Percentiles rank a stretch among this genome's conserved stretches.
Evolutionary conservation across 805 yeast species (phyloP).

Genomic region (Komagataella phaffii): DNA sequence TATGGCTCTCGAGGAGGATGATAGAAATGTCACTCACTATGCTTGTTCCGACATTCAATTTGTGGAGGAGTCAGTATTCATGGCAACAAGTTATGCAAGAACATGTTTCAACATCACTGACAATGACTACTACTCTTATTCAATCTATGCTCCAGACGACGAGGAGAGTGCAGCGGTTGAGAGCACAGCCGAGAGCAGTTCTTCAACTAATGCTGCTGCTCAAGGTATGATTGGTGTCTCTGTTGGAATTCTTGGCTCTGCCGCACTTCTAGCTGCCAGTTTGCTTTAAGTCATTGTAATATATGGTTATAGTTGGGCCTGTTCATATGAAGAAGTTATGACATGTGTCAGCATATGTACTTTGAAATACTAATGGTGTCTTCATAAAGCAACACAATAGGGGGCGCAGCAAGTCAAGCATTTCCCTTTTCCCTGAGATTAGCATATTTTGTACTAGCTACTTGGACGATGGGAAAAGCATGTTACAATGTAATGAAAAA

Average conservation of each 20-base stretch:
- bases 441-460: no score
- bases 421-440: no score
- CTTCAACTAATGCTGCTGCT: neutral
- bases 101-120: conserved; percentile 29
- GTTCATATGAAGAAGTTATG: neutral
- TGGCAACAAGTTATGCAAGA: conserved; percentile 18
- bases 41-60: conserved; percentile 31
- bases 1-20: conserved; percentile 25
- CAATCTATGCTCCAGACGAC: conserved; percentile 8
- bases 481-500: no score
- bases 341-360: neutral
- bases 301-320: neutral
- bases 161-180: neutral
- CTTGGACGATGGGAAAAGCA: no score
- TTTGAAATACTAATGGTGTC: neutral
- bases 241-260: neutral
- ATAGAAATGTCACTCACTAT: conserved; percentile 25
- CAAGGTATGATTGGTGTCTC: neutral
- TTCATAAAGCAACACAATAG: no score
- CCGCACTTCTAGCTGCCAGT: neutral
- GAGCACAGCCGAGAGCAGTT: neutral
- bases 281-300: neutral
- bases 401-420: no score
- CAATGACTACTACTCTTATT: conserved; percentile 20
- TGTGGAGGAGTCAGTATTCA: conserved; percentile 26